Conservation (phyloP, 495 filamentous ascomycete species). For the Ramalina intermedia region DNA sequence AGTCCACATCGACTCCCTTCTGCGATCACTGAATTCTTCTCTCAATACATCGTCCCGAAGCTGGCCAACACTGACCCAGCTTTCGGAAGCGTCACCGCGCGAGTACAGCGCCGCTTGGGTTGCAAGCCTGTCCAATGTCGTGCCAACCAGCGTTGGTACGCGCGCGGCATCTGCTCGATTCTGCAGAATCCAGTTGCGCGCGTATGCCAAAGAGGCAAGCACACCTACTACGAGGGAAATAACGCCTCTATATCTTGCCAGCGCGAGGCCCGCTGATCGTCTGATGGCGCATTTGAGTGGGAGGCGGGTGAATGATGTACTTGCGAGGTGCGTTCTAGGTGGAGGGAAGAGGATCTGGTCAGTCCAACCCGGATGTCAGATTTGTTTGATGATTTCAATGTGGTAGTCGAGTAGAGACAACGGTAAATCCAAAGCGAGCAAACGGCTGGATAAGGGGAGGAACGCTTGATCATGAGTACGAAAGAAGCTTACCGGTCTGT, state of each 20-base stretch:
- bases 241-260: slow-evolving; percentile 90
- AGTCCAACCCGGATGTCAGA: slow-evolving; percentile 49
- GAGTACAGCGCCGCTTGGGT: slow-evolving; percentile 64
- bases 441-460: not conserved
- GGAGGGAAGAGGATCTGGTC: slow-evolving; percentile 57
- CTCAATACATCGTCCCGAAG: slow-evolving; percentile 82
- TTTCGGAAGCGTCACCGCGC: slow-evolving; percentile 49
- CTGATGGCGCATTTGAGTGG: slow-evolving; percentile 75
- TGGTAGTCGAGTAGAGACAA: not conserved
- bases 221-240: slow-evolving; percentile 56
- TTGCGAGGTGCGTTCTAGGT: slow-evolving; percentile 56
- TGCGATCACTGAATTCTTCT: slow-evolving; percentile 57
- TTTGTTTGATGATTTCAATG: slow-evolving; percentile 8
- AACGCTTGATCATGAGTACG: no score
- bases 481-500: slow-evolving; percentile 57
- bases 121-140: slow-evolving; percentile 69
- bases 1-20: slow-evolving; percentile 67
- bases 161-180: slow-evolving; percentile 48
- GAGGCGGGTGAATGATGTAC: slow-evolving; percentile 76
- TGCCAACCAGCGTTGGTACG: slow-evolving; percentile 65
- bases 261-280: slow-evolving; percentile 76
- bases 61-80: slow-evolving; percentile 73
- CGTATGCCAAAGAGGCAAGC: slow-evolving; percentile 37
- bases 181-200: slow-evolving; percentile 37
- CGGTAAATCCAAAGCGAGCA: not conserved